Percentiles rank a stretch among this genome's conserved stretches.
phyloP scores from a whole-genome alignment of 2,329 filamentous ascomycete species.

The Pseudocercospora fijiensis region DNA sequence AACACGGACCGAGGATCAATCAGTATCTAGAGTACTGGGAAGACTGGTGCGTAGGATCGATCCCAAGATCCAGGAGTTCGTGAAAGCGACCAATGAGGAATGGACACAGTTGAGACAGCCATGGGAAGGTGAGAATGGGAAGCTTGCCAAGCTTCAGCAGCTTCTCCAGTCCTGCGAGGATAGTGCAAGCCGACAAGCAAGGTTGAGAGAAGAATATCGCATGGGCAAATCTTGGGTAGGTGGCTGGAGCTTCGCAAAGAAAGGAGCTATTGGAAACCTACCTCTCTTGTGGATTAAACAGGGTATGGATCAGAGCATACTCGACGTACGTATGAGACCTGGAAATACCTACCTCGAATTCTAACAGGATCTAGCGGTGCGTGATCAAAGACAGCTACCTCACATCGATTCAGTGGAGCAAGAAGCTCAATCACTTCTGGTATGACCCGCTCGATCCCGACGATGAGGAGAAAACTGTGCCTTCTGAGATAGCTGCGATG shows the following conservation, averaged over 20 bases:
- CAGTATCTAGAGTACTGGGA: neutral
- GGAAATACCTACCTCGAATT: neutral
- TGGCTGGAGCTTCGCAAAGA: neutral
- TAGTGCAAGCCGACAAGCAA: neutral
- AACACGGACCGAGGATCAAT: neutral
- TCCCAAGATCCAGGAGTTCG: neutral
- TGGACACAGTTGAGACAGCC: neutral
- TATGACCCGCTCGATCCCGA: neutral
- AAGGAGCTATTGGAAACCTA: neutral
- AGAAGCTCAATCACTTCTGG: neutral
- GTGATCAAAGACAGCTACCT: neutral
- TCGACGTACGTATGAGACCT: neutral
- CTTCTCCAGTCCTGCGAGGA: neutral
- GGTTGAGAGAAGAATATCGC: neutral
- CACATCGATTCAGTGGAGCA: neutral
- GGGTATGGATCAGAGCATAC: neutral
- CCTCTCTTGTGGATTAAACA: neutral
- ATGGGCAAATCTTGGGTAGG: neutral
- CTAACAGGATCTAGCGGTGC: neutral
- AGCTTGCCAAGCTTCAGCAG: neutral
- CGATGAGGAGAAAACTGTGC: neutral
- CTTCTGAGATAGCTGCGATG: neutral
- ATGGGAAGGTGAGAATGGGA: neutral
- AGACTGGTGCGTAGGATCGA: neutral
- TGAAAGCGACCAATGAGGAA: neutral